Evolutionary conservation across 2,329 filamentous ascomycete species (phyloP).

Genomic region (Fusarium denticulatum): DNA sequence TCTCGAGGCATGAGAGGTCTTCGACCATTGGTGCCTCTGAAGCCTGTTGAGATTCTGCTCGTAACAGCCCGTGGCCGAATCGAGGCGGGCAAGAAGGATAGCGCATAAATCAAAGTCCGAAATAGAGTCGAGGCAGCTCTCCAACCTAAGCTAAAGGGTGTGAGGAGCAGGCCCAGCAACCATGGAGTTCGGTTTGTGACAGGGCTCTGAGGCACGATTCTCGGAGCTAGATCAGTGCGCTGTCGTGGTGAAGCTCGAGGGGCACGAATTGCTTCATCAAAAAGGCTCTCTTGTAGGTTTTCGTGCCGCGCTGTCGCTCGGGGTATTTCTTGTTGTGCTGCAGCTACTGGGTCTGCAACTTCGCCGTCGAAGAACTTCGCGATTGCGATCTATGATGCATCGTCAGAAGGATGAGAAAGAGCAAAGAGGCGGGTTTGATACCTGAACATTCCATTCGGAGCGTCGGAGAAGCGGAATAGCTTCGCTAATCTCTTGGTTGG

Average conservation of each 20-base stretch:
- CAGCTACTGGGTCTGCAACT: conserved; percentile 80
- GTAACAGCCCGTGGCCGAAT: conserved; percentile 65
- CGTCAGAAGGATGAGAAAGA: neutral
- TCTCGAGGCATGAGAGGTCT: conserved; percentile 85
- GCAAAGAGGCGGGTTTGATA: conserved; percentile 48
- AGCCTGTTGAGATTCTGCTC: conserved; percentile 61
- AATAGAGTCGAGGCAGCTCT: conserved; percentile 74
- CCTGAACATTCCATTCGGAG: conserved; percentile 97
- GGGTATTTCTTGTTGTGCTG: conserved; percentile 73
- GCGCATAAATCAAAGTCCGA: conserved; percentile 78
- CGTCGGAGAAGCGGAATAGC: conserved; percentile 82
- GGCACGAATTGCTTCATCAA: conserved; percentile 44
- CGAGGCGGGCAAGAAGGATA: conserved; percentile 80
- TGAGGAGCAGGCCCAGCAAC: conserved; percentile 79
- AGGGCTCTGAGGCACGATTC: conserved; percentile 82
- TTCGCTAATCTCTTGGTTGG: conserved; percentile 79
- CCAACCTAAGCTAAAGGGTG: conserved; percentile 84
- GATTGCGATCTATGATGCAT: conserved; percentile 79
- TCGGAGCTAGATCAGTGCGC: conserved; percentile 74
- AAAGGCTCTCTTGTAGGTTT: conserved; percentile 73
- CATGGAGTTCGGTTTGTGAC: conserved; percentile 76
- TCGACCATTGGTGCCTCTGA: conserved; percentile 73
- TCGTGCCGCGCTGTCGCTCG: conserved; percentile 73
- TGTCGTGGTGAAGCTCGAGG: conserved; percentile 40
- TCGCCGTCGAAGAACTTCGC: conserved; percentile 98